These are phyloP conservation scores for Graphiopsis chlorocephala DNA, from an alignment of 2,329 filamentous ascomycete genomes.

Conservation along the genomic window DNA sequence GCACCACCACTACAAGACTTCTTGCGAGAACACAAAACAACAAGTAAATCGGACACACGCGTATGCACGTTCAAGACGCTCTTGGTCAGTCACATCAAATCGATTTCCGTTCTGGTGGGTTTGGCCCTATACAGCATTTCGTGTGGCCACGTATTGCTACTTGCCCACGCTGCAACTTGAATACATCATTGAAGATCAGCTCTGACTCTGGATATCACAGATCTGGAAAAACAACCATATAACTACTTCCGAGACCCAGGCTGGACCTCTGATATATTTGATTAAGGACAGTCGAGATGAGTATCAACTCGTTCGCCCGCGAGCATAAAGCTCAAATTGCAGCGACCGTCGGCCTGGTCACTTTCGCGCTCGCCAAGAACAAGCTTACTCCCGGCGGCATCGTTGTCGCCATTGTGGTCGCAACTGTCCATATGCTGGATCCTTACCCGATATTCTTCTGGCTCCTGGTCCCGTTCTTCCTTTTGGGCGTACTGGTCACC, in stretches of 20 bases:
- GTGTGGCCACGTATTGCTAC: neutral
- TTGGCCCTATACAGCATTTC: neutral
- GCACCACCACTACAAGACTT: neutral
- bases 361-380: slow-evolving; percentile 50
- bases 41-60: neutral
- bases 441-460: slow-evolving; percentile 91
- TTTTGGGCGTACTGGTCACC: slow-evolving; percentile 78
- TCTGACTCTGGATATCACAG: neutral
- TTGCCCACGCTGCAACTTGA: neutral
- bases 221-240: neutral
- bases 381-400: slow-evolving; percentile 73
- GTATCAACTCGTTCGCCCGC: slow-evolving; percentile 20
- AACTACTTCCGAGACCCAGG: neutral
- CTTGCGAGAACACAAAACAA: neutral
- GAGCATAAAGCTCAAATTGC: slow-evolving; percentile 30
- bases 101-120: neutral
- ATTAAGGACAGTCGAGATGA: neutral
- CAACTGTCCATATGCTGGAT: slow-evolving; percentile 79
- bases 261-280: neutral
- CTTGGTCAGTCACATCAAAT: neutral
- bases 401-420: slow-evolving; percentile 68
- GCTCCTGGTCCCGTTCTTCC: slow-evolving; percentile 79
- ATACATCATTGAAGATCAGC: neutral
- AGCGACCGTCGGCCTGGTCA: slow-evolving; percentile 38
- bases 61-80: neutral